These are phyloP conservation scores for Salix udensis DNA, from an alignment of 345 rosid species.

Conservation along the genomic window DNA sequence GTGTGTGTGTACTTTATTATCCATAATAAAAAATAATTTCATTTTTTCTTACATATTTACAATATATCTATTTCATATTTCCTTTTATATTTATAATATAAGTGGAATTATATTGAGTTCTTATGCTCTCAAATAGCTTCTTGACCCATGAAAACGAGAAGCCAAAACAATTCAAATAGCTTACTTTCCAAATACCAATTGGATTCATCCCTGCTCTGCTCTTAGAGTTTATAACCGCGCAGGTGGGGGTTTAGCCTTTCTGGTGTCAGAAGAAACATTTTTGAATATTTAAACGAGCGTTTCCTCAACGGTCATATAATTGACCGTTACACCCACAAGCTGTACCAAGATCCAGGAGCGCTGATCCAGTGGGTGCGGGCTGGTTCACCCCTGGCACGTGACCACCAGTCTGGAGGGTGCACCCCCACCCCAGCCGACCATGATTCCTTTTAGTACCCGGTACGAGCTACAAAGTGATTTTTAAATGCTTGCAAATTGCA, in stretches of 20 bases:
- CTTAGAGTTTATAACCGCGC: background rate
- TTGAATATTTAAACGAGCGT: constrained; percentile 17
- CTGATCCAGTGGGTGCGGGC: constrained; percentile 20
- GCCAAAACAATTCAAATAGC: too few species aligned
- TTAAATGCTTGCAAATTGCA: background rate
- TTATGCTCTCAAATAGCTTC: too few species aligned
- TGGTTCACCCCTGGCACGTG: constrained; percentile 9
- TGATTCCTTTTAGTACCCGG: background rate
- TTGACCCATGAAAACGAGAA: too few species aligned
- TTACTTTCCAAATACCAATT: too few species aligned
- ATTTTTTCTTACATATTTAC: too few species aligned
- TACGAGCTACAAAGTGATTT: background rate
- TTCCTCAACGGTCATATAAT: constrained; percentile 37
- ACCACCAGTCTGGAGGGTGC: constrained; percentile 12
- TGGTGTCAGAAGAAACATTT: background rate
- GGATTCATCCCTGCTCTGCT: too few species aligned
- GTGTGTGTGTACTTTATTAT: too few species aligned
- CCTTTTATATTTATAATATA: too few species aligned
- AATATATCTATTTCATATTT: too few species aligned
- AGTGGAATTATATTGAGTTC: too few species aligned
- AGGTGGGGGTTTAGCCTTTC: background rate
- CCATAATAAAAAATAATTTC: too few species aligned
- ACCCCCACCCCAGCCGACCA: constrained; percentile 13
- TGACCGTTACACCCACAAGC: constrained; percentile 37
- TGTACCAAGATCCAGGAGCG: constrained; percentile 12